A percentile compares a stretch with the other conserved stretches of the same genome.
These are phyloP conservation scores for Rubia tinctorum DNA, from an alignment of 305 asterid genomes.

Conservation along the genomic window DNA sequence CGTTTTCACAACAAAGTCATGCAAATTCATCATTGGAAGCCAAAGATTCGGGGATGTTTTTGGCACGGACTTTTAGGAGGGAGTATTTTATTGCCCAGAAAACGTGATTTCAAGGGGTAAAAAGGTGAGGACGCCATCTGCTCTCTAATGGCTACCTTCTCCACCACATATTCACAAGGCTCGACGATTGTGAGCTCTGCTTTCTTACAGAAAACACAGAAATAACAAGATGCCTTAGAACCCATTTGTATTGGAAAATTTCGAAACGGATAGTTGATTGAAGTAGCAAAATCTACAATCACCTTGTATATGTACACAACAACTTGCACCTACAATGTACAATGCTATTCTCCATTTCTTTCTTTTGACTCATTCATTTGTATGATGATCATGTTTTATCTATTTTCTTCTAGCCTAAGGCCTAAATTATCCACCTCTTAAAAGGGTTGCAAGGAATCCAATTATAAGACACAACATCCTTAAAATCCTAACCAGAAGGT, in stretches of 20 bases:
- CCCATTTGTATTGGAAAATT: background rate
- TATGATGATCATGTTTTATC: conserved; percentile 1
- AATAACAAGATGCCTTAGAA: background rate
- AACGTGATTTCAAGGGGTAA: too few species aligned
- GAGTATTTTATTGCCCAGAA: too few species aligned
- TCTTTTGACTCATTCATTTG: background rate
- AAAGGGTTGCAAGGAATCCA: background rate
- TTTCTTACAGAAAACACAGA: too few species aligned
- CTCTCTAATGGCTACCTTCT: too few species aligned
- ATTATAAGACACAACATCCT: background rate
- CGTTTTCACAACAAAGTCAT: too few species aligned
- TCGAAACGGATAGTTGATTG: background rate
- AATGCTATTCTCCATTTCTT: background rate
- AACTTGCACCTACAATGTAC: conserved; percentile 10
- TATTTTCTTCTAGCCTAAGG: conserved; percentile 2
- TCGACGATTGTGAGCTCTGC: too few species aligned
- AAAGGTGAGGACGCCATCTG: too few species aligned
- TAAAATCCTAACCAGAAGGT: background rate
- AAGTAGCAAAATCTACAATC: background rate
- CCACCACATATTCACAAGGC: too few species aligned
- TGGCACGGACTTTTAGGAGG: too few species aligned
- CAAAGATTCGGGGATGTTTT: too few species aligned
- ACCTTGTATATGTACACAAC: conserved; percentile 8
- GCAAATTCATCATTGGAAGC: too few species aligned
- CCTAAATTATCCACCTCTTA: background rate